Evolutionary conservation across 2,329 filamentous ascomycete species (phyloP).

Genomic region (Sordariomycetes sp.): DNA sequence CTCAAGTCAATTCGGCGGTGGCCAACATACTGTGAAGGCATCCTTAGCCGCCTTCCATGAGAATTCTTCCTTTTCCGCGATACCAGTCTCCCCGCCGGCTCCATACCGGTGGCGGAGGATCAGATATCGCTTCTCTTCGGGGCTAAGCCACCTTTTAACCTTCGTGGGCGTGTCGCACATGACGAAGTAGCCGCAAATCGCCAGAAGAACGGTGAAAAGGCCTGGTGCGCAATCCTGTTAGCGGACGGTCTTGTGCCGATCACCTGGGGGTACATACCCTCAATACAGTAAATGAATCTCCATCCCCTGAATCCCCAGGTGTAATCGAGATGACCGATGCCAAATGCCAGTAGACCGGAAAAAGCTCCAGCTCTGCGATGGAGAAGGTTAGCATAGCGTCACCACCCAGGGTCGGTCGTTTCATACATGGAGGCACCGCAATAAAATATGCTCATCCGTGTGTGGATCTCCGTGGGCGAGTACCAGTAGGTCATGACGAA

Average conservation of each 20-base stretch:
- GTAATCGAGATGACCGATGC: constrained; percentile 1
- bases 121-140: constrained; percentile 11
- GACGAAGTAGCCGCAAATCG: not conserved
- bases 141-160: constrained; percentile 9
- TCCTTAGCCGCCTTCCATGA: constrained; percentile 9
- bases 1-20: no score
- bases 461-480: constrained; percentile 11
- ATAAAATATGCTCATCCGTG: constrained; percentile 14
- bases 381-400: no score
- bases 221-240: no score
- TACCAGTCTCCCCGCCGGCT: not conserved
- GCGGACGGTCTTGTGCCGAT: not conserved
- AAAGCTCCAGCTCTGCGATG: constrained; percentile 9
- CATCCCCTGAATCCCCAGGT: constrained; percentile 4
- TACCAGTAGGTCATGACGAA: constrained; percentile 15
- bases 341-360: constrained; percentile 12
- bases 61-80: not conserved
- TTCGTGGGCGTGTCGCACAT: not conserved
- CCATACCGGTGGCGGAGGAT: constrained; percentile 6
- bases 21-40: constrained; percentile 16
- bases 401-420: no score
- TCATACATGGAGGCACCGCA: constrained; percentile 9
- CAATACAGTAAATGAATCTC: constrained; percentile 3
- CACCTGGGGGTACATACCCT: not conserved
- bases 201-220: no score